These are phyloP conservation scores for Colletotrichum somersetense DNA, from an alignment of 2,329 filamentous ascomycete genomes.

Conservation along the genomic window DNA sequence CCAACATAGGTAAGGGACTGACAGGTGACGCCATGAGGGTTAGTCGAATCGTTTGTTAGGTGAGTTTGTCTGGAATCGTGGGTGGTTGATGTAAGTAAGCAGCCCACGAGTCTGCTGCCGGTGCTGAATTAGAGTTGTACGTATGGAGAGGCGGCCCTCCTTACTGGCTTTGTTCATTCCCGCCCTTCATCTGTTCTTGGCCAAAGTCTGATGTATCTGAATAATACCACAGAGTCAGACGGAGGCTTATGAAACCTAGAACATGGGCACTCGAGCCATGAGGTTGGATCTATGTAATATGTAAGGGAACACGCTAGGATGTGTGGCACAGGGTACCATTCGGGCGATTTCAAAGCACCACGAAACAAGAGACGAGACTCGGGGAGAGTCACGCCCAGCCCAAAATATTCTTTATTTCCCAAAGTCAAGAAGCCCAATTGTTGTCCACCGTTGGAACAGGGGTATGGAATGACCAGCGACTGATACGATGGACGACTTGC, in stretches of 20 bases:
- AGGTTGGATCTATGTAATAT: slow-evolving; percentile 22
- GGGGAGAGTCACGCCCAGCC: slow-evolving; percentile 24
- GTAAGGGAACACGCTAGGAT: slow-evolving; percentile 25
- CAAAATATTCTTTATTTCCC: slow-evolving; percentile 2
- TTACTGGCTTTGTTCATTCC: slow-evolving; percentile 15
- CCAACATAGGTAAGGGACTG: slow-evolving; percentile 12
- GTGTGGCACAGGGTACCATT: slow-evolving; percentile 33
- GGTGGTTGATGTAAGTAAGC: not conserved
- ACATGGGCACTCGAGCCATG: slow-evolving; percentile 27
- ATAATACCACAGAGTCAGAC: slow-evolving; percentile 3
- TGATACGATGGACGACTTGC: slow-evolving; percentile 27
- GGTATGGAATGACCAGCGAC: slow-evolving; percentile 25
- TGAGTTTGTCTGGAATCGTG: not conserved
- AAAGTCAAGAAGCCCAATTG: slow-evolving; percentile 10
- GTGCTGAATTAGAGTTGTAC: slow-evolving; percentile 20
- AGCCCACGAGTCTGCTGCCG: not conserved
- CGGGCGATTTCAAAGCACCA: slow-evolving; percentile 13
- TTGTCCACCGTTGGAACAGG: slow-evolving; percentile 2
- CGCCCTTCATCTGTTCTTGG: slow-evolving; percentile 29
- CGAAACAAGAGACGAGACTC: slow-evolving; percentile 39
- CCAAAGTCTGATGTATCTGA: slow-evolving; percentile 11
- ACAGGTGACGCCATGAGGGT: slow-evolving; percentile 22
- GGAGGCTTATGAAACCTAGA: slow-evolving; percentile 30
- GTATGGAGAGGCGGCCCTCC: slow-evolving; percentile 9
- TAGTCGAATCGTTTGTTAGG: not conserved